Conservation (phyloP, 1,139 yeast genomes). For the Geotrichum aggregatum region DNA sequence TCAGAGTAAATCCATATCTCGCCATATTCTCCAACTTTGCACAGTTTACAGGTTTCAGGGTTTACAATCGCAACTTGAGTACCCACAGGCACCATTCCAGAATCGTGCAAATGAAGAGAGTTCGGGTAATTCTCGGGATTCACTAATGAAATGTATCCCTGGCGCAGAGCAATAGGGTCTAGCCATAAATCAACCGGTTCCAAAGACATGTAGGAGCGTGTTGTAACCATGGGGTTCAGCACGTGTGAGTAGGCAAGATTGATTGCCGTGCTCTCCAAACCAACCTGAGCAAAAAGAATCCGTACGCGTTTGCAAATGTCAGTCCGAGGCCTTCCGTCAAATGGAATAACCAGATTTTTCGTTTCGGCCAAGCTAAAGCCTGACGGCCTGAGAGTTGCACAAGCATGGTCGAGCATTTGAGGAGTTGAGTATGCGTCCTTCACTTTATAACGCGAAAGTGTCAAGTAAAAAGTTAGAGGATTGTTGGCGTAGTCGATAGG, state of each 20-base stretch:
- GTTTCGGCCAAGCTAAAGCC: constrained; percentile 60
- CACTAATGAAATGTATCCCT: constrained; percentile 78
- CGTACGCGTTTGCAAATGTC: constrained; percentile 54
- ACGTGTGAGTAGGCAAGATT: constrained; percentile 74
- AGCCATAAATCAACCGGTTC: constrained; percentile 85
- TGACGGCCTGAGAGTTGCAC: constrained; percentile 58
- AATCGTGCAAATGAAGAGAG: constrained; percentile 79
- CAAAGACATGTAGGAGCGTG: constrained; percentile 82
- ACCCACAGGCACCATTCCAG: constrained; percentile 94
- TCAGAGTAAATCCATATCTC: constrained; percentile 96
- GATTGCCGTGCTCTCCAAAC: constrained; percentile 64
- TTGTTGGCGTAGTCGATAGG: constrained; percentile 74
- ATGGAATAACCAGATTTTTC: constrained; percentile 80
- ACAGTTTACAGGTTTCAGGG: constrained; percentile 77
- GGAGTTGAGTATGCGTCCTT: constrained; percentile 84
- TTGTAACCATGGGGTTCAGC: constrained; percentile 77
- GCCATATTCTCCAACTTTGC: constrained; percentile 92
- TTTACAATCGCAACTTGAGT: constrained; percentile 92
- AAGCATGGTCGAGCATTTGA: constrained; percentile 76
- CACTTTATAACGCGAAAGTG: constrained; percentile 72
- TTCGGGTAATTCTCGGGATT: constrained; percentile 65
- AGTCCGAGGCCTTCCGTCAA: constrained; percentile 68
- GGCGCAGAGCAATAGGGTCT: constrained; percentile 83
- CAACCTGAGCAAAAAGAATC: constrained; percentile 59
- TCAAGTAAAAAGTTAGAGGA: constrained; percentile 67